Base-by-base conservation (phyloP, 345 rosid species). In the Boechera divaricarpa region DNA sequence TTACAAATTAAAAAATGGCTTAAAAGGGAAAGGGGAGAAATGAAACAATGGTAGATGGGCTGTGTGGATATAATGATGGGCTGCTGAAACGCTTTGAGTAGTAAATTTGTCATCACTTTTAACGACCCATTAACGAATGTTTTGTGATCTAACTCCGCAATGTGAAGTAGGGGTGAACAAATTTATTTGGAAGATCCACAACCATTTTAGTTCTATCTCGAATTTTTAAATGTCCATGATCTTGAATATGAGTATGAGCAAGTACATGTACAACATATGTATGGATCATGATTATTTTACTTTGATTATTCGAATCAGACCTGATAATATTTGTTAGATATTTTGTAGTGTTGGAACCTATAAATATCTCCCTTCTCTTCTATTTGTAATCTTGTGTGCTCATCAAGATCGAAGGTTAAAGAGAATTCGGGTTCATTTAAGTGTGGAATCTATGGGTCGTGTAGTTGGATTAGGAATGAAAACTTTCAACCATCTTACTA, bases 51-150 rank as follows among this genome's bases (percentile, higher is more conserved):
- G 60, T 49, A 35, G 60, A 72, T 72, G 76, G 68, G 76, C 60
- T 72, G 16, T 60, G 16, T 72, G 60, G 68, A 38, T 35, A 38
- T 48, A 48, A 36, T 49, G 39, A 48, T 72, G 76, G 76, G 76
- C 76, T 72, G 4, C 60, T 61, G 29, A 59, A 13, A 48, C 24
- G 15, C 5, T 51, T 49, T 61, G 33, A 45, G 18, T 21, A 41
- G 21, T 41, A 62, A 12, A 41, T 62, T 28, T 65, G 56, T 45
- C 10, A 45, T 31, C 29, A 47, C 49, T 64, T n/a, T 29, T 21
- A 53, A 53, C 6, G 49, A 72, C 62, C 69, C 67, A 63, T 15
- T 26, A 26, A 63, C 7, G 5, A 65, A 45, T 35, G 39, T 7
- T 69, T 41, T 56, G 15, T 24, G 6, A 57, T 70, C 8, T 18